Base-by-base conservation (phyloP, 148 eudicot species). In the Fagopyrum esculentum region DNA sequence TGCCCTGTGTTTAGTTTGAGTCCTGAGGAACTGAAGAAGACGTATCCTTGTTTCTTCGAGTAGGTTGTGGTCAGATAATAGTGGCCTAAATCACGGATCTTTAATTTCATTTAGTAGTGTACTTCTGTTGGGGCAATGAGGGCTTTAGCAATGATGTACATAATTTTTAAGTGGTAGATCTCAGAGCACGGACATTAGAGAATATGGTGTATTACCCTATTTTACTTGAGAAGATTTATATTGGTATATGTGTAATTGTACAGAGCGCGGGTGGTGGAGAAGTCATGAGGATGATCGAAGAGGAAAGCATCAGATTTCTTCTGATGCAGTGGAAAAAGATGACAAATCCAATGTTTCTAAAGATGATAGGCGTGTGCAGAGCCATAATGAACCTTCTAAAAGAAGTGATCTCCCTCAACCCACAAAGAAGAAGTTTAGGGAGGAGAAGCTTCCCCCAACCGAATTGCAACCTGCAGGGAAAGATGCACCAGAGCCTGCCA, bases 221-320 rank as follows among this genome's bases (percentile, higher is more conserved):
- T 16, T 73, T 4, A 54, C 63, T 59, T 8, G 29, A 45, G 64
- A 29, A 35, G 22, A 5, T 49, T 74, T 9, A 52, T 15, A 26
- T 35, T 56, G 56, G 16, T 55, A 12, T 7, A 40, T 13, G 10
- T 29, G 10, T 26, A 73, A 66, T 13, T 19, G 46, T 44, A 12
- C 70, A 94, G 97, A 90, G 69, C 88, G 89, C 45, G 93, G 90
- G 74, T 84, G 80, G 88, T 83, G 88, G 96, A 90, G 78, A 75
- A 87, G 86, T 80, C 75, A 87, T 15, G 86, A 74, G 79, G 89
- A 88, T 72, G 87, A 50, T 16, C 19, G 45, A 17, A 73, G 54
- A 49, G 63, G 71, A 75, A 60, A 61, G 47, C 35, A 78, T 59
- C 77, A 68, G 48, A 75, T 82, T 74, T 79, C 77, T 74, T 79